Percentiles rank a stretch among this genome's conserved stretches.
These are phyloP conservation scores for Chaetothyriales sp. DNA, from an alignment of 2,329 filamentous ascomycete species.

Conservation along the genomic window DNA sequence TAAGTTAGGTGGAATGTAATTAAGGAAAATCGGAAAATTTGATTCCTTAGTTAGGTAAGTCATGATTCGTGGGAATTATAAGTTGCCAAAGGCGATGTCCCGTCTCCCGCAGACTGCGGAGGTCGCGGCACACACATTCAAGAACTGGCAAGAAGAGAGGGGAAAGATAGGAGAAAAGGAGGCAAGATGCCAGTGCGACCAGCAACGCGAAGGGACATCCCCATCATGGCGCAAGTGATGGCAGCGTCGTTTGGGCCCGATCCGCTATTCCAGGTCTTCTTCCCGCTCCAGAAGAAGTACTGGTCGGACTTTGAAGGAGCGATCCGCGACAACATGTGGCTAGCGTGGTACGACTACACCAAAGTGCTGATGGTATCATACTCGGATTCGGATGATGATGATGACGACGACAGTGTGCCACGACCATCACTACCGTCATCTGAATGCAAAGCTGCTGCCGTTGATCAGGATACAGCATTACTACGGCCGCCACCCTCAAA, in stretches of 20 bases:
- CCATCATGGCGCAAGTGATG: conserved; percentile 8
- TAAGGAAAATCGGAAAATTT: no score
- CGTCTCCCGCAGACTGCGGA: no score
- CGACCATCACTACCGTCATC: no score
- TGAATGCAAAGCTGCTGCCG: not conserved
- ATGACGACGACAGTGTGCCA: not conserved
- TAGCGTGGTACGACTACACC: conserved; percentile 6
- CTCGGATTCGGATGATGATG: not conserved
- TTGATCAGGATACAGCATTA: not conserved
- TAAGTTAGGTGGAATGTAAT: no score
- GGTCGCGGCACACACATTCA: not conserved
- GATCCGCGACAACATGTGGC: conserved; percentile 3
- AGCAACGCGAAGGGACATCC: conserved; percentile 7
- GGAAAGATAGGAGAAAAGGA: not conserved
- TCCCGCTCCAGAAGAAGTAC: conserved; percentile 7
- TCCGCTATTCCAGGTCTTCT: conserved; percentile 5
- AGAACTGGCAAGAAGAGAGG: not conserved
- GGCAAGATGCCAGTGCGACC: conserved; percentile 9
- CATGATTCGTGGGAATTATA: no score
- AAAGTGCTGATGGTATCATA: conserved; percentile 8
- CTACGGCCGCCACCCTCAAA: not conserved
- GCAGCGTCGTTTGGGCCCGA: conserved; percentile 9
- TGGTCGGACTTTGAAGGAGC: conserved; percentile 6
- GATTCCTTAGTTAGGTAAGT: no score
- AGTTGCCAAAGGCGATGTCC: no score